These are phyloP conservation scores for Plantago elongata DNA, from an alignment of 257 asterid species.

Conservation along the genomic window DNA sequence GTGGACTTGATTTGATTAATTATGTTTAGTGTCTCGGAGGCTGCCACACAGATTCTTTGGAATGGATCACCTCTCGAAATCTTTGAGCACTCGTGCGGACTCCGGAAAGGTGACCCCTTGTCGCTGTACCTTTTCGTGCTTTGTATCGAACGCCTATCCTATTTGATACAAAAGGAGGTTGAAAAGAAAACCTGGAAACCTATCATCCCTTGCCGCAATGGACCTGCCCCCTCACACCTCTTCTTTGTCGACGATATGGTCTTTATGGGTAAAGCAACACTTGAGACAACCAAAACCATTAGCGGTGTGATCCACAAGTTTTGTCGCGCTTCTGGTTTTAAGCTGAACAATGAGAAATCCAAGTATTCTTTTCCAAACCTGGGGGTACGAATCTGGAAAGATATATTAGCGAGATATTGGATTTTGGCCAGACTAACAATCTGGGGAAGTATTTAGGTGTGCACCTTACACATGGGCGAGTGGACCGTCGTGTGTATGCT, in stretches of 20 bases:
- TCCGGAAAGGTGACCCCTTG: too few relatives aligned
- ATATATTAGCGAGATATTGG: background rate
- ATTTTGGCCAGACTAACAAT: background rate
- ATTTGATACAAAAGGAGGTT: background rate
- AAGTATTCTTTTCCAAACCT: background rate
- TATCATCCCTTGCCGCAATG: background rate
- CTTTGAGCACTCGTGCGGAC: too few relatives aligned
- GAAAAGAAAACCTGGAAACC: background rate
- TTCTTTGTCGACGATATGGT: background rate
- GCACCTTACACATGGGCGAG: too few relatives aligned
- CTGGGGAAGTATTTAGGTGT: background rate
- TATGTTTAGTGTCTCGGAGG: too few relatives aligned
- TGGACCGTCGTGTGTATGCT: too few relatives aligned
- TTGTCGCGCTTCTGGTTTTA: background rate
- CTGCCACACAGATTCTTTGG: too few relatives aligned
- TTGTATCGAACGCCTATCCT: too few relatives aligned
- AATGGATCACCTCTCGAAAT: too few relatives aligned
- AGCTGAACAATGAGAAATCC: background rate
- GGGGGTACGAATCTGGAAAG: background rate
- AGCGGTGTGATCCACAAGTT: background rate
- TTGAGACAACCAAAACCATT: background rate
- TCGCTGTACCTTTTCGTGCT: too few relatives aligned
- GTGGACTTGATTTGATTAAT: too few relatives aligned
- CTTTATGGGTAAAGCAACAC: background rate
- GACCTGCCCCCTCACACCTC: background rate